A percentile compares a stretch with the other conserved stretches of the same genome.
These are phyloP conservation scores for Haplosporangium gracile DNA, from an alignment of 192 early-diverging fungal species.

Conservation along the genomic window DNA sequence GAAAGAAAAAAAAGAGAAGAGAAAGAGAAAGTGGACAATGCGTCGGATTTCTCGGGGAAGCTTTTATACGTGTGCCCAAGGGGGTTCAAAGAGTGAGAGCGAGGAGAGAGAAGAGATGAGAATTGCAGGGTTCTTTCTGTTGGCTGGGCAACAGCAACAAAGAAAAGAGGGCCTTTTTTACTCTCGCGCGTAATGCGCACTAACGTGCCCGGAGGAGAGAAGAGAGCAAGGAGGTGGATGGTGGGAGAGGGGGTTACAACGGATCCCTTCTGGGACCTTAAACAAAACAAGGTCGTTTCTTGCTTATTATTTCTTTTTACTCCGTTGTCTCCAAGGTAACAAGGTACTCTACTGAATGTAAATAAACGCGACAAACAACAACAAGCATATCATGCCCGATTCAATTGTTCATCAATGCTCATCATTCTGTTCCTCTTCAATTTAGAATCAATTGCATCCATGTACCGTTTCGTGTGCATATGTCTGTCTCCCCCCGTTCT, in stretches of 20 bases:
- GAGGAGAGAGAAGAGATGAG: neutral
- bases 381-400: neutral
- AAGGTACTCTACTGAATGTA: neutral
- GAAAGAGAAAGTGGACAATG: neutral
- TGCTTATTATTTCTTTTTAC: neutral
- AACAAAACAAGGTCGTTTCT: neutral
- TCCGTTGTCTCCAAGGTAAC: neutral
- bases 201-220: neutral
- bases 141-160: neutral
- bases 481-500: neutral
- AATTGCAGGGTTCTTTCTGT: neutral
- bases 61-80: neutral
- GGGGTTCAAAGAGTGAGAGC: neutral
- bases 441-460: neutral
- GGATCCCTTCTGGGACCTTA: neutral
- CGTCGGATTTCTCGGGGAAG: constrained; percentile 4
- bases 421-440: neutral
- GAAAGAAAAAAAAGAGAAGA: neutral
- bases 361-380: neutral
- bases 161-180: neutral
- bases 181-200: constrained; percentile 2
- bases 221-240: neutral
- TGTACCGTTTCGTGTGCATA: neutral
- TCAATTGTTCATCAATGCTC: neutral
- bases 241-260: neutral